Evolutionary conservation across 768 basidiomycete species (phyloP).

Genomic region (Termitomyces eurrhizus): DNA sequence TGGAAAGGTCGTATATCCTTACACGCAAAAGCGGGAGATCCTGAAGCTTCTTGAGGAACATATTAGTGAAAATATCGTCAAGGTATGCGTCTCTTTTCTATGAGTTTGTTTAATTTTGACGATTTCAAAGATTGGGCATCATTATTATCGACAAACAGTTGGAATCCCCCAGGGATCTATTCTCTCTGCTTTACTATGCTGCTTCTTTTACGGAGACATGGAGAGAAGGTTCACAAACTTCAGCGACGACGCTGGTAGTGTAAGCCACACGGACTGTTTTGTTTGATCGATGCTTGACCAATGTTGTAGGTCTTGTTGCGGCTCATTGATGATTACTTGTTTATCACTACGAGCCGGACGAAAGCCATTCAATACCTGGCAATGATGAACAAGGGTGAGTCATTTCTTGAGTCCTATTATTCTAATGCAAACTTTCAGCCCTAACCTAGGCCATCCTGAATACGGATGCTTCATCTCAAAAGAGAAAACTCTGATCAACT

Average conservation of each 20-base stretch:
- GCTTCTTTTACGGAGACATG: conserved; percentile 92
- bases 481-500: conserved; percentile 89
- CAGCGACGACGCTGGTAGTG: conserved; percentile 55
- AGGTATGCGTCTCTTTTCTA: conserved; percentile 38
- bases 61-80: conserved; percentile 89
- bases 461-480: conserved; percentile 90
- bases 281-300: background rate
- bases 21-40: conserved; percentile 52
- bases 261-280: conserved; percentile 32
- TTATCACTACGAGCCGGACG: conserved; percentile 63
- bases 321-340: conserved; percentile 93
- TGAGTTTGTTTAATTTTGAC: background rate
- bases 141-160: conserved; percentile 82
- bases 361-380: conserved; percentile 68
- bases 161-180: conserved; percentile 98
- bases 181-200: conserved; percentile 91
- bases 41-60: conserved; percentile 82
- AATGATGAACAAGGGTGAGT: conserved; percentile 68
- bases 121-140: conserved; percentile 63
- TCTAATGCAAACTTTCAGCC: background rate
- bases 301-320: conserved; percentile 64
- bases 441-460: conserved; percentile 72
- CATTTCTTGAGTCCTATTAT: background rate
- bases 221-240: conserved; percentile 59
- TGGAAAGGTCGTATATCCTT: conserved; percentile 41